Evolutionary conservation across 768 basidiomycete genomes (phyloP).

Genomic region (Tricholoma sp.): DNA sequence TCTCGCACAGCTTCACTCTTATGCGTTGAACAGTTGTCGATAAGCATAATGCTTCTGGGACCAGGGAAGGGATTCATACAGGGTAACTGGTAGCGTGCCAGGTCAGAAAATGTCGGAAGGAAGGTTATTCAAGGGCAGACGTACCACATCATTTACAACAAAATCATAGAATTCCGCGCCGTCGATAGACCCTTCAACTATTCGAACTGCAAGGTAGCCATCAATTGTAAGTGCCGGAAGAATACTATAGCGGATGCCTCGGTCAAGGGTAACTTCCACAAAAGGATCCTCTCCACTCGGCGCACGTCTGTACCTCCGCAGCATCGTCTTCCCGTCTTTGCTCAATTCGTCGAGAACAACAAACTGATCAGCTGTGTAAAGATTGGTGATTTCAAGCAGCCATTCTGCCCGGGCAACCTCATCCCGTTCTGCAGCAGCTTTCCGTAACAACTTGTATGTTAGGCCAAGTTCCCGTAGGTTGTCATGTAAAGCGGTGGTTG

Average conservation of each 20-base stretch:
- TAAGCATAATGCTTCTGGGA: no score
- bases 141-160: no score
- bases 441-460: background rate
- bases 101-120: no score
- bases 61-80: no score
- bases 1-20: no score
- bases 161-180: no score
- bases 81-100: background rate
- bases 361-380: background rate
- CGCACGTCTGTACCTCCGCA: background rate
- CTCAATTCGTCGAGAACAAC: background rate
- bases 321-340: background rate
- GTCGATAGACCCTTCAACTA: no score
- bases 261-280: background rate
- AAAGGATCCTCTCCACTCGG: background rate
- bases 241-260: no score
- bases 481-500: background rate
- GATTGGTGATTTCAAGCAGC: background rate
- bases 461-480: background rate
- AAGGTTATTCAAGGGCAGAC: no score
- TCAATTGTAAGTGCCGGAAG: no score
- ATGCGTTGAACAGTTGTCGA: no score
- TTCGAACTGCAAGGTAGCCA: no score
- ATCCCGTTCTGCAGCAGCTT: background rate
- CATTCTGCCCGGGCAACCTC: background rate